Percentiles rank a stretch among this genome's conserved stretches.
These are phyloP conservation scores for Aspergillus cejpii DNA, from an alignment of 2,329 filamentous ascomycete genomes.

Conservation along the genomic window DNA sequence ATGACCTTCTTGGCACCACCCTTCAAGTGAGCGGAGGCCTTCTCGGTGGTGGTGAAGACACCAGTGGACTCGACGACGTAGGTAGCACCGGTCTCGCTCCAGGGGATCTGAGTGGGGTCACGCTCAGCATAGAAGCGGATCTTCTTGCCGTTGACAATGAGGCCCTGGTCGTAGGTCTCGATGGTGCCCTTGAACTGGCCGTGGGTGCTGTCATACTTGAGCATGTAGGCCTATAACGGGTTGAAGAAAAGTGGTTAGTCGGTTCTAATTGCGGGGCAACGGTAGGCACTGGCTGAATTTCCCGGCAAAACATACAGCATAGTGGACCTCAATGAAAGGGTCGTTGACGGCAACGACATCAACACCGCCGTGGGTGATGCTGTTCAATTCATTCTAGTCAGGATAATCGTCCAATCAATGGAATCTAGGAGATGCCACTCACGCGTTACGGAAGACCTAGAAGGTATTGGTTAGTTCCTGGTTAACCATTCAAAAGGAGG, in stretches of 20 bases:
- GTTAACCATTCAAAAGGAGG: neutral
- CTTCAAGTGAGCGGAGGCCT: conserved; percentile 89
- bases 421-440: conserved; percentile 34
- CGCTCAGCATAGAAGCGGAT: conserved; percentile 92
- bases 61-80: conserved; percentile 98
- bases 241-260: conserved; percentile 4
- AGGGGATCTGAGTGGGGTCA: conserved; percentile 85
- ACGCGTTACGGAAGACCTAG: conserved; percentile 91
- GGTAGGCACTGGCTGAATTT: neutral
- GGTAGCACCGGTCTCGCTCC: conserved; percentile 76
- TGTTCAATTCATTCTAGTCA: conserved; percentile 26
- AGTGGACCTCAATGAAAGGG: conserved; percentile 96
- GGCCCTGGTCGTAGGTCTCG: conserved; percentile 62
- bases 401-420: neutral
- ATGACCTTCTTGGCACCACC: conserved; percentile 97
- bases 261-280: neutral
- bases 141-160: conserved; percentile 88
- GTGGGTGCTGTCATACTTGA: conserved; percentile 98
- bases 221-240: conserved; percentile 81
- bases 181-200: conserved; percentile 92
- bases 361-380: conserved; percentile 78
- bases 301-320: conserved; percentile 67
- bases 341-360: conserved; percentile 97
- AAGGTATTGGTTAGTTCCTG: conserved; percentile 20
- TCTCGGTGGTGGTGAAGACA: conserved; percentile 98